phyloP scores from a whole-genome alignment of 129 eudicot genomes.

The Saussurea involucrata region DNA sequence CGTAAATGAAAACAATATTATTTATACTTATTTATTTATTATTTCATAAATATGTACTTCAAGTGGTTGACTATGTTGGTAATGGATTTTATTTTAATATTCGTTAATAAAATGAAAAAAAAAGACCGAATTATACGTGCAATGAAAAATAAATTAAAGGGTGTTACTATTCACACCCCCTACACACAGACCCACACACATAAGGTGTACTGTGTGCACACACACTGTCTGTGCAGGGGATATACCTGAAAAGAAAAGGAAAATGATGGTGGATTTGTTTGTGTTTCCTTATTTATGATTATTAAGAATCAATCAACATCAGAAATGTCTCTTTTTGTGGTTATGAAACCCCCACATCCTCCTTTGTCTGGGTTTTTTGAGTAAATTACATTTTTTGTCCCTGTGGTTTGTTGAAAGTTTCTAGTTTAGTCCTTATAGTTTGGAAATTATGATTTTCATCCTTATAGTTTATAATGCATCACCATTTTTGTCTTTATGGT shows the following conservation, averaged over 20 bases:
- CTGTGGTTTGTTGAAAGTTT: too few species aligned
- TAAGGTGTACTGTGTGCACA: too few species aligned
- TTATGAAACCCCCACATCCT: slow-evolving; percentile 1
- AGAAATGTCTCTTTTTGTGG: neutral
- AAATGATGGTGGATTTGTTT: neutral
- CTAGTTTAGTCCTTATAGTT: too few species aligned
- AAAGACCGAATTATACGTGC: neutral
- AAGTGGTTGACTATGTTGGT: neutral
- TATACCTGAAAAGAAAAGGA: neutral
- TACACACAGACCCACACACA: too few species aligned
- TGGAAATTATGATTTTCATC: too few species aligned
- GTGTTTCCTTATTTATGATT: slow-evolving; percentile 15
- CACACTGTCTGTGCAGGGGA: too few species aligned
- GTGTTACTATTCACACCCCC: too few species aligned
- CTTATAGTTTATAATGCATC: too few species aligned
- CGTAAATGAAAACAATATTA: neutral
- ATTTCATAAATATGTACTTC: neutral
- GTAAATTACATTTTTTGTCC: too few species aligned
- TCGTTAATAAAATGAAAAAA: neutral
- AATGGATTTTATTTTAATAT: neutral
- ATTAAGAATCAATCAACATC: slow-evolving; percentile 3
- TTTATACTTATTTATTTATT: neutral
- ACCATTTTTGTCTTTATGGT: too few species aligned
- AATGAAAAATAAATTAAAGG: neutral
- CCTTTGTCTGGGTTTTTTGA: slow-evolving; percentile 6